phyloP scores from a whole-genome alignment of 2,329 filamentous ascomycete species.

The Aspergillus arachidicola region DNA sequence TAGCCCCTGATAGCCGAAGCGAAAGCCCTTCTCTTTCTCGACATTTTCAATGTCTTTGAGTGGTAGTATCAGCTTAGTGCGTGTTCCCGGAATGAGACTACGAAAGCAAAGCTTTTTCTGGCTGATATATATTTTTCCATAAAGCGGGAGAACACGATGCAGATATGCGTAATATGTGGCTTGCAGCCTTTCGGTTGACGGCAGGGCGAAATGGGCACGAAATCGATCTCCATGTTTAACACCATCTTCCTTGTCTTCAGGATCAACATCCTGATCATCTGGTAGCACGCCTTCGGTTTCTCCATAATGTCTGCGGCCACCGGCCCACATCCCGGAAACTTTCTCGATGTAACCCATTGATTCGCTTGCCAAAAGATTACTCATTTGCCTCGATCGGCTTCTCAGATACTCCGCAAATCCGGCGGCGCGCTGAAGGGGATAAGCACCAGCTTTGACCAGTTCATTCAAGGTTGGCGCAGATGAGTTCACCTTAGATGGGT shows the following conservation, averaged over 20 bases:
- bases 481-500: slow-evolving; percentile 23
- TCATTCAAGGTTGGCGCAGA: slow-evolving; percentile 60
- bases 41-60: slow-evolving; percentile 90
- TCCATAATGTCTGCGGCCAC: slow-evolving; percentile 85
- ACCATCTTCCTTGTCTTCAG: slow-evolving; percentile 59
- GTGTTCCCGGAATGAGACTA: slow-evolving; percentile 82
- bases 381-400: slow-evolving; percentile 77
- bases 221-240: slow-evolving; percentile 68
- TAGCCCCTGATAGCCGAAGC: slow-evolving; percentile 85
- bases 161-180: slow-evolving; percentile 92
- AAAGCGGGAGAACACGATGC: slow-evolving; percentile 85
- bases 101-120: slow-evolving; percentile 88
- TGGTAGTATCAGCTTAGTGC: slow-evolving; percentile 89
- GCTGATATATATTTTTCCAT: slow-evolving; percentile 95
- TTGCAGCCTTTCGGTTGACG: slow-evolving; percentile 76
- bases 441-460: slow-evolving; percentile 65
- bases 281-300: slow-evolving; percentile 68
- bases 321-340: slow-evolving; percentile 95
- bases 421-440: slow-evolving; percentile 80
- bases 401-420: slow-evolving; percentile 82
- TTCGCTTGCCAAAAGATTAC: slow-evolving; percentile 78
- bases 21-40: slow-evolving; percentile 92
- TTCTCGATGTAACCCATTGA: slow-evolving; percentile 97
- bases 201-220: slow-evolving; percentile 86
- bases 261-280: slow-evolving; percentile 63